Evolutionary conservation across 768 basidiomycete species (phyloP).

Genomic region (Suillus bovinus): DNA sequence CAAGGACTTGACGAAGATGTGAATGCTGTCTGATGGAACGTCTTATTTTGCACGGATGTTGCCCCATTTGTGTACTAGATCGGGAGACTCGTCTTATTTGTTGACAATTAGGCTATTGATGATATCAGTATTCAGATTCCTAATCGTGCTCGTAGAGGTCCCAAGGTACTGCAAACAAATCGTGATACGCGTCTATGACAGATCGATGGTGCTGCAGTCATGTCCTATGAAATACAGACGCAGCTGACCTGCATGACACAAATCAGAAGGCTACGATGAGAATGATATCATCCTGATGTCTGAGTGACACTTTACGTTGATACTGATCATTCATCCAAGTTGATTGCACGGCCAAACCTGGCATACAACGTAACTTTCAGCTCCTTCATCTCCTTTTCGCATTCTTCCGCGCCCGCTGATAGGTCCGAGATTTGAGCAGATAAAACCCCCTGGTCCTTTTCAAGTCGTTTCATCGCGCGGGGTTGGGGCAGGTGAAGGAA

Average conservation of each 20-base stretch:
- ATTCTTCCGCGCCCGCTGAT: conserved; percentile 55
- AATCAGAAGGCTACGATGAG: not conserved
- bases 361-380: conserved; percentile 82
- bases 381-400: conserved; percentile 75
- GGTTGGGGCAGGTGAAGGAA: conserved; percentile 78
- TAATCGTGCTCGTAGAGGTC: not conserved
- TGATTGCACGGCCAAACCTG: conserved; percentile 92
- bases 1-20: not conserved
- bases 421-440: conserved; percentile 55
- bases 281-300: not conserved
- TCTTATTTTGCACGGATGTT: not conserved
- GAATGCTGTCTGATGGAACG: not conserved
- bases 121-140: not conserved
- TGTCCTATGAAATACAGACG: not conserved
- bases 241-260: not conserved
- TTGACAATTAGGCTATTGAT: not conserved
- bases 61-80: too few relatives aligned
- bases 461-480: conserved; percentile 70
- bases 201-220: not conserved
- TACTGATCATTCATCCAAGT: conserved; percentile 69
- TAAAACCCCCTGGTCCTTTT: conserved; percentile 63
- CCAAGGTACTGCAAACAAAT: not conserved
- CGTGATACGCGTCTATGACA: not conserved
- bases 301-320: not conserved
- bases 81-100: too few relatives aligned